A percentile compares a stretch with the other conserved stretches of the same genome.
Conservation (phyloP, 352 stramenopile genomes). For the Pythium insidiosum region DNA sequence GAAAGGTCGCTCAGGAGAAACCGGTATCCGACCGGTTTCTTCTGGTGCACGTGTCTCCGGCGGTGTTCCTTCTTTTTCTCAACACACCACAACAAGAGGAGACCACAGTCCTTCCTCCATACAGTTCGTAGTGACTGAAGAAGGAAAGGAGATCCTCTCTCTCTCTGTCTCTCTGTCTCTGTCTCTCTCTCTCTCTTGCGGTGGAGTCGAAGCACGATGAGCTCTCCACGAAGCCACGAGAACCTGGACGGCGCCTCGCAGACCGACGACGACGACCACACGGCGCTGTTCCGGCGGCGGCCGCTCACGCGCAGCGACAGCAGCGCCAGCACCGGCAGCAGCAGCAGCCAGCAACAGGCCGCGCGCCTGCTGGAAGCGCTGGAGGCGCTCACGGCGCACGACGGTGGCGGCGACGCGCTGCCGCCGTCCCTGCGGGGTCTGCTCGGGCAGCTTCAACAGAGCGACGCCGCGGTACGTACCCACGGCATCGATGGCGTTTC, state of each 20-base stretch:
- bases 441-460: slow-evolving; percentile 14
- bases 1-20: too few species aligned
- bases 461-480: slow-evolving; percentile 11
- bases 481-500: neutral
- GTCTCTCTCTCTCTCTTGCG: too few species aligned
- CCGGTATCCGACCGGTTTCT: too few species aligned
- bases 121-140: too few species aligned
- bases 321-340: neutral
- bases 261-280: neutral
- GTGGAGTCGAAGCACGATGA: too few species aligned
- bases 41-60: too few species aligned
- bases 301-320: neutral
- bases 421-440: slow-evolving; percentile 33
- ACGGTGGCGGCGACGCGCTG: slow-evolving; percentile 11
- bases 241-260: neutral
- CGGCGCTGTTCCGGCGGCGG: neutral
- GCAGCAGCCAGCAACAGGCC: slow-evolving; percentile 3
- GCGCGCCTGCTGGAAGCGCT: slow-evolving; percentile 44
- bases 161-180: too few species aligned
- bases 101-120: too few species aligned
- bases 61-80: too few species aligned
- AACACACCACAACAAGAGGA: too few species aligned
- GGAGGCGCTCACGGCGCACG: slow-evolving; percentile 27
- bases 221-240: neutral
- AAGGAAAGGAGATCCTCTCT: too few species aligned